Evolutionary conservation across 345 rosid genomes (phyloP).

Genomic region (Rhizophora mangle): DNA sequence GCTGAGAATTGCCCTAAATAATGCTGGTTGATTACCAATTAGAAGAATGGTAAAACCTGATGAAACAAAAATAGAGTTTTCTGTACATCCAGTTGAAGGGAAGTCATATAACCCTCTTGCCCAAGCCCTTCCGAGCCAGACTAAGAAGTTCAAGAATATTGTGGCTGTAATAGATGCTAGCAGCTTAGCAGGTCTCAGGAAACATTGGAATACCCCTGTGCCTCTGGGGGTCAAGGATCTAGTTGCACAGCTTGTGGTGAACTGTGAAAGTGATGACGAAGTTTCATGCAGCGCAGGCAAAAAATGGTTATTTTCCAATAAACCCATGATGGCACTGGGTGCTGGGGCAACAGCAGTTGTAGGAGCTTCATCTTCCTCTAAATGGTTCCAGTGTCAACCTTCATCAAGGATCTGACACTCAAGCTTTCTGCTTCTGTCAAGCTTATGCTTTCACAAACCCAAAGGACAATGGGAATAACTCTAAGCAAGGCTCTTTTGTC

Average conservation of each 20-base stretch:
- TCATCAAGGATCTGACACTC: constrained; percentile 52
- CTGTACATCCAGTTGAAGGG: constrained; percentile 67
- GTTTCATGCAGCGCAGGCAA: constrained; percentile 32
- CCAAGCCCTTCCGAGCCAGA: constrained; percentile 70
- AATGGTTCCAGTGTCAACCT: constrained; percentile 67
- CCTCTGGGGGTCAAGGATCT: constrained; percentile 67
- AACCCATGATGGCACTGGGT: constrained; percentile 78
- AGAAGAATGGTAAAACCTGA: neutral
- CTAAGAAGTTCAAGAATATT: constrained; percentile 57
- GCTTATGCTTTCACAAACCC: too few relatives aligned
- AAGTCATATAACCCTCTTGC: constrained; percentile 74
- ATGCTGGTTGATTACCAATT: too few relatives aligned
- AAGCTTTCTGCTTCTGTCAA: constrained; percentile 61
- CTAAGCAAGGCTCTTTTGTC: too few relatives aligned
- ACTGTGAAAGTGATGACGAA: constrained; percentile 26
- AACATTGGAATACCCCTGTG: constrained; percentile 19
- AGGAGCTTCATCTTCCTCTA: constrained; percentile 77
- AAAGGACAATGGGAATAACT: too few relatives aligned
- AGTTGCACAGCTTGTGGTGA: constrained; percentile 38
- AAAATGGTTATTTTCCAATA: constrained; percentile 45
- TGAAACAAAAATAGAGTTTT: constrained; percentile 40
- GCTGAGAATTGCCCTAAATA: too few relatives aligned
- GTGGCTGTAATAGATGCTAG: constrained; percentile 46
- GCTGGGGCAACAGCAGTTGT: constrained; percentile 86
- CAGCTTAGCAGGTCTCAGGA: too few relatives aligned